Base-by-base conservation (phyloP, 192 early-diverging fungal species). In the Dissophora globulifera region DNA sequence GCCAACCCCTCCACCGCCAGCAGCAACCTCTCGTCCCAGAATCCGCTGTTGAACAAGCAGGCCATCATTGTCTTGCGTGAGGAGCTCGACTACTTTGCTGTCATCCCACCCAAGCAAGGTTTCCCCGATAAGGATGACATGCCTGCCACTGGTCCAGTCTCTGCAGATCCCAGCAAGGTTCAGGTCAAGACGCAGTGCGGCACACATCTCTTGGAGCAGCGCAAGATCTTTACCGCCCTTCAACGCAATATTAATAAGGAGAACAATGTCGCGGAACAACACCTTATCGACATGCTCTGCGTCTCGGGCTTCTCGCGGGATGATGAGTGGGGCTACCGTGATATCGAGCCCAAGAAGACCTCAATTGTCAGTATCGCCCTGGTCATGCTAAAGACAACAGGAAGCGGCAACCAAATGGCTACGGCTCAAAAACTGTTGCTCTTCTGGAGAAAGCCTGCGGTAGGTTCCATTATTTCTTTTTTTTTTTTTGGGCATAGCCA, bases 381-480 rank as follows among this genome's bases (percentile, higher is more conserved):
- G 19, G 88, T 92, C 30, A 88, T 86, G 50, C 76, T 93, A 13
- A 88, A 90, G 72, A 89, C 88, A 35, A 88, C 89, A 4, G 84
- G 86, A 49, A 84, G 86, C 59, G 83, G 84, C 52, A 84, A 87
- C 51, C 88, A 89, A 51, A 86, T 88, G 81, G 87, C 89, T 12
- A 90, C 90, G 13, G 90, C 89, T 12, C 91, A 93, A 69, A 92
- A 90, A 64, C 72, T 93, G 27, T 61, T 92, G 13, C 67, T 92
- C 26, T 92, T 93, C 55, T 93, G 88, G 87, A 90, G 90, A 81
- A 93, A 92, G 67, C 91, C 92, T 16, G 92, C 92, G n/a, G 86
- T 86, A 84, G 57, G 70, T 79, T 40, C n/a, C 7, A 25, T 66
- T n/a, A n/a, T n/a, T 33, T 22, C 16, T 47, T 13, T 53, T 16